Conservation (phyloP, 1,284 basidiomycete genomes). For the Ganoderma lingzhi region DNA sequence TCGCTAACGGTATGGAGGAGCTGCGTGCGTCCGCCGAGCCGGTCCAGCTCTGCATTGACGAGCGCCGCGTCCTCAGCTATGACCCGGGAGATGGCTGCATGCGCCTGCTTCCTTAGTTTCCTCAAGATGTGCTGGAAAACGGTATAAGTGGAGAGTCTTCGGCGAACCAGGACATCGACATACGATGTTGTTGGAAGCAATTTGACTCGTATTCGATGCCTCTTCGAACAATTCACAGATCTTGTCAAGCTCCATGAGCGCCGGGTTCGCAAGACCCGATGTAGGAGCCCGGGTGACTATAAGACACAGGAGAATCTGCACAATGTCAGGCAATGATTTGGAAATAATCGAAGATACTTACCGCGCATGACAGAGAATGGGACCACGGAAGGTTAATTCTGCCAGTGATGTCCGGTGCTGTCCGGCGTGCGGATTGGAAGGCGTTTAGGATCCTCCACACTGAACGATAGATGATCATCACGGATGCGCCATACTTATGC, state of each 20-base stretch:
- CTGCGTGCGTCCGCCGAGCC: slow-evolving; percentile 68
- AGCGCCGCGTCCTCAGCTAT: slow-evolving; percentile 39
- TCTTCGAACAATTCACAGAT: slow-evolving; percentile 60
- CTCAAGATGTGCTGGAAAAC: slow-evolving; percentile 54
- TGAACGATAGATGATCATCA: slow-evolving; percentile 75
- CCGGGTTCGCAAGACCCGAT: slow-evolving; percentile 60
- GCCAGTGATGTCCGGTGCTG: slow-evolving; percentile 49
- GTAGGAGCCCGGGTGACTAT: slow-evolving; percentile 64
- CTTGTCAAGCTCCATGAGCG: slow-evolving; percentile 64
- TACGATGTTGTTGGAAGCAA: slow-evolving; percentile 60
- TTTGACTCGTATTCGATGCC: slow-evolving; percentile 52
- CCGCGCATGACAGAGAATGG: slow-evolving; percentile 65
- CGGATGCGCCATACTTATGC: slow-evolving; percentile 71
- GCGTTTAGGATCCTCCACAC: slow-evolving; percentile 68
- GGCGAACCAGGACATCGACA: slow-evolving; percentile 28
- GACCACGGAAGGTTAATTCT: slow-evolving; percentile 69
- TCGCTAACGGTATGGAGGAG: slow-evolving; percentile 32
- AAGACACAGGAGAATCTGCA: slow-evolving; percentile 73
- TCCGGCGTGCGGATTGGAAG: slow-evolving; percentile 51
- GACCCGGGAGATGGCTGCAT: slow-evolving; percentile 52
- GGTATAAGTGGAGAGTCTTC: too few species aligned
- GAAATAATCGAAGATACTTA: slow-evolving; percentile 44
- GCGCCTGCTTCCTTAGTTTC: slow-evolving; percentile 59
- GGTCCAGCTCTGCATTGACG: slow-evolving; percentile 63
- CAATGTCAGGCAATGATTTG: not conserved